These are phyloP conservation scores for Pisolithus orientalis DNA, from an alignment of 768 basidiomycete species.

Conservation along the genomic window DNA sequence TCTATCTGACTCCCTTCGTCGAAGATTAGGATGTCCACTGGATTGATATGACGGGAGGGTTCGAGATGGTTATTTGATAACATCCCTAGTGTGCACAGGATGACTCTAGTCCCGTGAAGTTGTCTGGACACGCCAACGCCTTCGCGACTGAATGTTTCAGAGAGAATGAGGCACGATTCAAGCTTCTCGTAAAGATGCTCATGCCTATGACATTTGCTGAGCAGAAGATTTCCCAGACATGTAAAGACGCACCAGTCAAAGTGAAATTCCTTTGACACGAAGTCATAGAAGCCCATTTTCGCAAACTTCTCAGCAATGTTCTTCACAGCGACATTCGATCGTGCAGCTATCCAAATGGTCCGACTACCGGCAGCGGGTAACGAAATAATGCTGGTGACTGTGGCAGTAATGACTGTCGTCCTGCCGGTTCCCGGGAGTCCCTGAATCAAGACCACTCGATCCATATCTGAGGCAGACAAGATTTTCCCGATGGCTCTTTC, in stretches of 20 bases:
- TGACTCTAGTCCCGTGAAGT: constrained; percentile 25
- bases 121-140: constrained; percentile 11
- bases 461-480: constrained; percentile 2
- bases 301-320: constrained; percentile 38
- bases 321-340: constrained; percentile 56
- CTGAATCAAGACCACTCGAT: constrained; percentile 23
- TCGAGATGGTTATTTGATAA: constrained; percentile 11
- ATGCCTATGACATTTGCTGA: too few relatives aligned
- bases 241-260: constrained; percentile 33
- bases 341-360: too few relatives aligned
- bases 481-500: too few relatives aligned
- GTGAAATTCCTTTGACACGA: constrained; percentile 42
- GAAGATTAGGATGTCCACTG: constrained; percentile 31
- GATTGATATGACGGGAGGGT: constrained; percentile 19
- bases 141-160: constrained; percentile 15
- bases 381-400: constrained; percentile 19
- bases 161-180: too few relatives aligned
- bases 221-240: background rate
- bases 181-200: too few relatives aligned
- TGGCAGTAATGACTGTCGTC: constrained; percentile 37
- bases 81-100: too few relatives aligned
- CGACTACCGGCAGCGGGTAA: constrained; percentile 33
- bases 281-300: constrained; percentile 24
- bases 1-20: constrained; percentile 44
- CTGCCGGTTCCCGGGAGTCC: constrained; percentile 41